Evolutionary conservation across 306 rosid species (phyloP).

Genomic region (Gynostemma pentaphyllum): DNA sequence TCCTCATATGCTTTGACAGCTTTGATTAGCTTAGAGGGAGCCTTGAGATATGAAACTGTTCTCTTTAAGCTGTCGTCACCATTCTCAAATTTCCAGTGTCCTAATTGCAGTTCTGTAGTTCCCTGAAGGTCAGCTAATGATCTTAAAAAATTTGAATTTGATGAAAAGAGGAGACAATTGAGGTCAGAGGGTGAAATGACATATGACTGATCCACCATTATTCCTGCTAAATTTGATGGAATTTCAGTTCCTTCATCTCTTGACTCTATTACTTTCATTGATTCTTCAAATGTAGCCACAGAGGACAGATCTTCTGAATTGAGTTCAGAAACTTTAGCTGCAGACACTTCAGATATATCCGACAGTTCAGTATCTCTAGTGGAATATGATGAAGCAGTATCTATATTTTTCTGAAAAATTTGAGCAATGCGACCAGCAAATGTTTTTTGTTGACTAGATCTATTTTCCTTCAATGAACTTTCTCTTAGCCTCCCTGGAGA

Average conservation of each 20-base stretch:
- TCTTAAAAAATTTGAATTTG: slow-evolving; percentile 46
- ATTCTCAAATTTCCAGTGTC: slow-evolving; percentile 65
- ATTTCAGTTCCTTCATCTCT: slow-evolving; percentile 53
- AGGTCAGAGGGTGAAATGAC: slow-evolving; percentile 50
- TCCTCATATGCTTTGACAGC: slow-evolving; percentile 77
- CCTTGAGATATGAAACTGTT: slow-evolving; percentile 54
- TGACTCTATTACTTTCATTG: slow-evolving; percentile 36
- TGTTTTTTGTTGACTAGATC: slow-evolving; percentile 37
- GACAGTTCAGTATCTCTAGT: slow-evolving; percentile 29
- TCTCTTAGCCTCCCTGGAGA: slow-evolving; percentile 62
- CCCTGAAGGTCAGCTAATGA: slow-evolving; percentile 55
- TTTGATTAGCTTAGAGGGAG: slow-evolving; percentile 62
- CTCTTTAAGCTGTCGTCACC: slow-evolving; percentile 41
- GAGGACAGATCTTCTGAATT: slow-evolving; percentile 48
- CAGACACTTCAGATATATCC: slow-evolving; percentile 36
- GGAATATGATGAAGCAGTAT: slow-evolving; percentile 23
- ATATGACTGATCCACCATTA: slow-evolving; percentile 69
- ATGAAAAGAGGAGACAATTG: slow-evolving; percentile 51
- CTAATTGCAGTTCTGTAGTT: slow-evolving; percentile 46
- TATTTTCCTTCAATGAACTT: slow-evolving; percentile 42
- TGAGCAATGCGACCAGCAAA: slow-evolving; percentile 65
- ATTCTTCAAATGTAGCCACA: slow-evolving; percentile 50
- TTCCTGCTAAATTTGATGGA: slow-evolving; percentile 70
- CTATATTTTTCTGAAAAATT: slow-evolving; percentile 51
- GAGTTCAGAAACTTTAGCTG: slow-evolving; percentile 28